phyloP scores from a whole-genome alignment of 2,329 filamentous ascomycete genomes.

The Pseudocercospora cruenta region DNA sequence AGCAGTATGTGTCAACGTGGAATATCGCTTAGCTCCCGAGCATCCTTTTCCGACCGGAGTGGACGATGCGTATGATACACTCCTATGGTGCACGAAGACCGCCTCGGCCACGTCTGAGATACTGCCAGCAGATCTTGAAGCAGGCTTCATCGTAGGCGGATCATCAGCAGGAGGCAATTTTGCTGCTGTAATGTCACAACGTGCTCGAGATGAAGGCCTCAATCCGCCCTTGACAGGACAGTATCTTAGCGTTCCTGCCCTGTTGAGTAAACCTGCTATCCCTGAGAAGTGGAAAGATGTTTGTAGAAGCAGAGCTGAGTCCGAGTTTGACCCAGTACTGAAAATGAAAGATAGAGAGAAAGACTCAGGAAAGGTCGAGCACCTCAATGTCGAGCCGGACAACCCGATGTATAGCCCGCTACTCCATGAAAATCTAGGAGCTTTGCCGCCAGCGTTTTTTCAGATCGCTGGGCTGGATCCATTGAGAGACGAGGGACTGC shows the following conservation, averaged over 20 bases:
- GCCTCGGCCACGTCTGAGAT: conserved; percentile 35
- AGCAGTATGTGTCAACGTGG: conserved; percentile 26
- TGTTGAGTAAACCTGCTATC: conserved; percentile 39
- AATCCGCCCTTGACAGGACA: conserved; percentile 50
- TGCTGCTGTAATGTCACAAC: conserved; percentile 44
- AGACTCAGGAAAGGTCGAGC: neutral
- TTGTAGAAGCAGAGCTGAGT: conserved; percentile 46
- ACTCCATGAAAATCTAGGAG: conserved; percentile 30
- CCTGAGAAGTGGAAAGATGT: conserved; percentile 45
- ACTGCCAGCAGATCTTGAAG: conserved; percentile 42
- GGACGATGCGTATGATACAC: conserved; percentile 50
- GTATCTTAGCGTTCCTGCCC: conserved; percentile 45
- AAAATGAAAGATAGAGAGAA: neutral
- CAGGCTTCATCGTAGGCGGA: conserved; percentile 54
- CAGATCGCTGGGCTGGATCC: conserved; percentile 57
- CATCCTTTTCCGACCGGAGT: conserved; percentile 50
- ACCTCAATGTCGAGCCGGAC: neutral
- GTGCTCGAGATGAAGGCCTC: conserved; percentile 46
- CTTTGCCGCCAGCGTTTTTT: conserved; percentile 52
- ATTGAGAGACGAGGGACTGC: conserved; percentile 55
- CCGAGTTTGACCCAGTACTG: conserved; percentile 43
- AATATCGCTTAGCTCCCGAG: conserved; percentile 51
- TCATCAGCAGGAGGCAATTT: conserved; percentile 52
- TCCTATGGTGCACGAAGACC: conserved; percentile 39
- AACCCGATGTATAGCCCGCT: conserved; percentile 20